Base-by-base conservation (phyloP, 306 rosid genomes). In the Rosa persica region DNA sequence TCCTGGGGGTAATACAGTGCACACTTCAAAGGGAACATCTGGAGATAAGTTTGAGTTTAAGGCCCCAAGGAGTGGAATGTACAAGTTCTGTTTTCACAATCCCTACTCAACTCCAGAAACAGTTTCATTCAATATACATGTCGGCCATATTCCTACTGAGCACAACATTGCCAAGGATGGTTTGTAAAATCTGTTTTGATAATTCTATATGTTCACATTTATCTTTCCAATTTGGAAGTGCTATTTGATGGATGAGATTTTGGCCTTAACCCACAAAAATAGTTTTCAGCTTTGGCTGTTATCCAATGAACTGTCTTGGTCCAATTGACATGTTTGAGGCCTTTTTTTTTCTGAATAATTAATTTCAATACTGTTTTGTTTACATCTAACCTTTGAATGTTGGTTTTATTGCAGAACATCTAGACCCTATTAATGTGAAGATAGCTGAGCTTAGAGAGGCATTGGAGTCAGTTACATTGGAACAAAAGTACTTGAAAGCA, bases 401-500 rank as follows among this genome's bases (percentile, higher is more conserved):
- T 58, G 25, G 3, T 20, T 47, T 77, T 81, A 30, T 80, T 84
- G 91, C 98, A 96, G 99, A 96, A 84, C 99, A 95, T 82, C 85
- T 95, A 88, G 94, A 96, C 93, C 99, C 98, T 55, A 82, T 96
- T n/a, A 96, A 96, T 88, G 98, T 96, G 44, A 93, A 96, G 85
- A 96, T 96, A 87, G 98, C 99, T 34, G 99, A 96, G 91, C 91
- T 96, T 57, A 91, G 94, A 85, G 98, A 96, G 80, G 98, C 99
- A 72, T 79, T 93, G 83, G 99, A 93, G 67, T 91, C 99, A 10
- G 98, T 96, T 81, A 91, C 96, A 42, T 86, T 97, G 5, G 98
- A 93, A 84, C 99, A 96, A 83, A 96, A 90, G 83, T 96, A 90
- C 86, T 86, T 96, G 87, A 91, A 75, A 87, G 99, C 99, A 44